A percentile compares a stretch with the other conserved stretches of the same genome.
Conservation (phyloP, 208 protist genomes). For the Angomonas desouzai region DNA sequence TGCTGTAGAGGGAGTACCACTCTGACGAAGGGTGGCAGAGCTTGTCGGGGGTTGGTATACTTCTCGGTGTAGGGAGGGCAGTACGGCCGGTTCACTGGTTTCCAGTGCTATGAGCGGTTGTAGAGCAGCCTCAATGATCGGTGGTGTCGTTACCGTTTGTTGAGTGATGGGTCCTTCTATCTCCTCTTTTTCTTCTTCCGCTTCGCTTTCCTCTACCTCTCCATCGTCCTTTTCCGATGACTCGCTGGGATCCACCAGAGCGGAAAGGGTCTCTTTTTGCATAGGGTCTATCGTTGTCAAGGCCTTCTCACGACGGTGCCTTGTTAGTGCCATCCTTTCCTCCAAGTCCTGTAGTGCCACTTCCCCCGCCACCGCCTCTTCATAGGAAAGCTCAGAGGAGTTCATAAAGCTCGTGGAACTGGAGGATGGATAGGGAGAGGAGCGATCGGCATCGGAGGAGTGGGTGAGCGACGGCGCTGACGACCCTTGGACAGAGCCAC, state of each 20-base stretch:
- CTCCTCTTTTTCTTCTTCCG: neutral
- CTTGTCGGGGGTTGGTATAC: neutral
- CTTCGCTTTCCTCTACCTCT: neutral
- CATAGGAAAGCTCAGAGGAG: slow-evolving; percentile 3
- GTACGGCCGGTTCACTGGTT: neutral
- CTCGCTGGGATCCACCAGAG: slow-evolving; percentile 38
- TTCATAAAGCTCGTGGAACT: neutral
- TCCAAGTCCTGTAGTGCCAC: slow-evolving; percentile 44
- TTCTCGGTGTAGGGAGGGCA: neutral
- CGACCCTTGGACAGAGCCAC: neutral
- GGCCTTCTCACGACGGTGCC: slow-evolving; percentile 23
- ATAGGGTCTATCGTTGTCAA: slow-evolving; percentile 18
- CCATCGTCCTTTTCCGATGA: neutral
- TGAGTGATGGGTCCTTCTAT: neutral
- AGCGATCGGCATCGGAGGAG: slow-evolving; percentile 16
- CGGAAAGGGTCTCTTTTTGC: slow-evolving; percentile 25
- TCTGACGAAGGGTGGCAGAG: neutral
- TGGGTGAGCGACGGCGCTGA: slow-evolving; percentile 1
- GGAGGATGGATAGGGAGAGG: slow-evolving; percentile 17
- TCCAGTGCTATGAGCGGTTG: neutral
- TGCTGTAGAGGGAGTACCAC: neutral
- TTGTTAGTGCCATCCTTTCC: slow-evolving; percentile 35
- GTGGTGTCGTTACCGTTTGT: neutral
- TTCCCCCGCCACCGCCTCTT: slow-evolving; percentile 18
- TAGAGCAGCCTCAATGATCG: neutral